Evolutionary conservation across 352 stramenopile genomes (phyloP).

Genomic region (Phytopythium helicoides): DNA sequence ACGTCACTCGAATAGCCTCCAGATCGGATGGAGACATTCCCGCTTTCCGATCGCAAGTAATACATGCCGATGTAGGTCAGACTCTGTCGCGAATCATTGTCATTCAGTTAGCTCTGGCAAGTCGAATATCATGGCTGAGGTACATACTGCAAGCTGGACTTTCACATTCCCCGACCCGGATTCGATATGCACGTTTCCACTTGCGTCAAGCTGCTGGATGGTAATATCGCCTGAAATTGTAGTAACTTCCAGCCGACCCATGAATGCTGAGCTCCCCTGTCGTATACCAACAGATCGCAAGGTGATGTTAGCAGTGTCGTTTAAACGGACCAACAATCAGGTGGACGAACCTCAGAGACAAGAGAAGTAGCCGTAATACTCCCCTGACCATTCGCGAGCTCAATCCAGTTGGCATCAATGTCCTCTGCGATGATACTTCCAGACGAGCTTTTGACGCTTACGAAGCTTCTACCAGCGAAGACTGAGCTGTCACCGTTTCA

Average conservation of each 20-base stretch:
- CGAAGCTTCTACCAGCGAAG: slow-evolving; percentile 45
- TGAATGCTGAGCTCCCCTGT: slow-evolving; percentile 63
- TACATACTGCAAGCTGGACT: slow-evolving; percentile 42
- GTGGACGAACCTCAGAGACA: slow-evolving; percentile 26
- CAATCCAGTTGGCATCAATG: slow-evolving; percentile 59
- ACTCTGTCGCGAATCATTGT: slow-evolving; percentile 16
- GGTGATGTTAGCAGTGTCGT: not conserved
- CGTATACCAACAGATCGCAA: not conserved
- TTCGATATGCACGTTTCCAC: slow-evolving; percentile 61
- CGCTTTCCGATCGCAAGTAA: slow-evolving; percentile 62
- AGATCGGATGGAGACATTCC: slow-evolving; percentile 52
- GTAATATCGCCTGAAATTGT: slow-evolving; percentile 56
- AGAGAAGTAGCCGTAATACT: slow-evolving; percentile 36
- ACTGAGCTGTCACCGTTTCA: slow-evolving; percentile 25
- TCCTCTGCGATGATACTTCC: slow-evolving; percentile 40
- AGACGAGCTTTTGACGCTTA: slow-evolving; percentile 42
- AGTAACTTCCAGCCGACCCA: slow-evolving; percentile 61
- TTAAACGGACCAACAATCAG: not conserved
- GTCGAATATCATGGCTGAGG: not conserved
- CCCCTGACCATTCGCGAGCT: slow-evolving; percentile 40
- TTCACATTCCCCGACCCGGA: slow-evolving; percentile 61
- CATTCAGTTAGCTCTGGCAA: not conserved
- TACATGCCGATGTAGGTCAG: slow-evolving; percentile 63
- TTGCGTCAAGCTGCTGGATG: slow-evolving; percentile 43
- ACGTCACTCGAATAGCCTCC: slow-evolving; percentile 55